Conservation (phyloP, 768 basidiomycete species). For the Rhodotorula paludigena region DNA sequence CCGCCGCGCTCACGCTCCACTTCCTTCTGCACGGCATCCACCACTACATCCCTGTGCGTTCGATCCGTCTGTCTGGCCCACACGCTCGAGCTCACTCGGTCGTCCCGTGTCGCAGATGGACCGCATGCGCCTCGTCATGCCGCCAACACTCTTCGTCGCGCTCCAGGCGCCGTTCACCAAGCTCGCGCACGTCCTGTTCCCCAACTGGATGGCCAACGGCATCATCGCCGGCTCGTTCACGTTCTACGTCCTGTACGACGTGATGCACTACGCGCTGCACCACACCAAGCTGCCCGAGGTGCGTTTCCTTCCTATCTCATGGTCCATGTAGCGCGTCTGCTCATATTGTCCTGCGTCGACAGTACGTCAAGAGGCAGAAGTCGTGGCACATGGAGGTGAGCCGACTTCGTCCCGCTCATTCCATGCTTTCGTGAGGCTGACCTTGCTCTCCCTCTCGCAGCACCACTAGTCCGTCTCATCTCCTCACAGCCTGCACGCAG, state of each 20-base stretch:
- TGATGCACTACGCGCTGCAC: conserved; percentile 39
- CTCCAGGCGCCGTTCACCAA: conserved; percentile 81
- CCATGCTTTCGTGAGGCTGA: no score
- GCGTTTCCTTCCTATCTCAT: conserved; percentile 6
- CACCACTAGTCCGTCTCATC: no score
- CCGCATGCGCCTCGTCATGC: conserved; percentile 90
- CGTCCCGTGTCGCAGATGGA: conserved; percentile 19
- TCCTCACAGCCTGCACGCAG: no score
- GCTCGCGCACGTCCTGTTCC: conserved; percentile 77
- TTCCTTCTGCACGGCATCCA: conserved; percentile 93
- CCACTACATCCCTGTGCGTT: conserved; percentile 80
- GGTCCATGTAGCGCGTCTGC: no score
- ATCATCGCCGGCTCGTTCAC: conserved; percentile 73
- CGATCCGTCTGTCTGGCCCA: no score
- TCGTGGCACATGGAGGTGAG: conserved; percentile 96
- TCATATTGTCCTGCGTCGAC: conserved; percentile 54
- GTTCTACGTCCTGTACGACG: conserved; percentile 50
- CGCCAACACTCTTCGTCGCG: conserved; percentile 70
- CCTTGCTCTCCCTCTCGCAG: conserved; percentile 51
- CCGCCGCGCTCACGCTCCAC: conserved; percentile 73
- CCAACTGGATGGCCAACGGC: conserved; percentile 77
- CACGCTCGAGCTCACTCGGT: neutral
- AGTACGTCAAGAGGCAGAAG: conserved; percentile 88
- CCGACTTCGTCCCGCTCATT: conserved; percentile 51
- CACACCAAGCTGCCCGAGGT: conserved; percentile 27